Conservation (phyloP, 1,284 basidiomycete species). For the Peniophora sp. region DNA sequence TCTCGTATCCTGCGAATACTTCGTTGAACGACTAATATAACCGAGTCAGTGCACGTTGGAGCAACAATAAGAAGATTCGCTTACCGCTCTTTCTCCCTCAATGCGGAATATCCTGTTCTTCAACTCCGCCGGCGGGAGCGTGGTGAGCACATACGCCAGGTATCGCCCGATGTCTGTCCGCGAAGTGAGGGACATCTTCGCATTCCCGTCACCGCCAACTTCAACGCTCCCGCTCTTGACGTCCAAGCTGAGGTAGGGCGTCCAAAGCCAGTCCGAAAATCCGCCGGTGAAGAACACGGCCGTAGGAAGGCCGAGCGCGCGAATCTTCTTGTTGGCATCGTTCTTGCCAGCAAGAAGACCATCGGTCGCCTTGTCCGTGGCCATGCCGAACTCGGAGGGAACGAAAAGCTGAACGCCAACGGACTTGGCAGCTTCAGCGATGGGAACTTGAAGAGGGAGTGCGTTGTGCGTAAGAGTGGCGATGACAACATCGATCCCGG, state of each 20-base stretch:
- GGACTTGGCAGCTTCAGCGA: slow-evolving; percentile 28
- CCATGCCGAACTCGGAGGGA: slow-evolving; percentile 29
- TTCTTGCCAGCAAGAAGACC: background rate
- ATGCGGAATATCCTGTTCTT: slow-evolving; percentile 25
- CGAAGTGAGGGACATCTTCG: slow-evolving; percentile 21
- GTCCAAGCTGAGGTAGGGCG: slow-evolving; percentile 2
- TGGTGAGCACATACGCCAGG: slow-evolving; percentile 25
- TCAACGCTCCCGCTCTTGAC: slow-evolving; percentile 22
- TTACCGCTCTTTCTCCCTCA: slow-evolving; percentile 25
- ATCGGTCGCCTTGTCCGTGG: background rate
- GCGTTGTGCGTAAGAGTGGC: background rate
- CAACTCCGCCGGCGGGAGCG: slow-evolving; percentile 20
- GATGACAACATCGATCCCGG: background rate
- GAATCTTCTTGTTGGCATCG: slow-evolving; percentile 5
- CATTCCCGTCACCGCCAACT: slow-evolving; percentile 24
- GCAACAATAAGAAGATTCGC: no score
- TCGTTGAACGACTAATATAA: slow-evolving; percentile 14
- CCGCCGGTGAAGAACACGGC: slow-evolving; percentile 9
- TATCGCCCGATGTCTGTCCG: slow-evolving; percentile 27
- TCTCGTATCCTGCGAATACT: slow-evolving; percentile 7
- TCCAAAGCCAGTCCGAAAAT: slow-evolving; percentile 5
- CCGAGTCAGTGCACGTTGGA: no score
- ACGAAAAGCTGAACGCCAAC: slow-evolving; percentile 30
- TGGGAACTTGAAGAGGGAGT: slow-evolving; percentile 4
- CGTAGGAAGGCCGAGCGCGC: slow-evolving; percentile 10